Base-by-base conservation (phyloP, 257 asterid genomes). In the Lantana camara region DNA sequence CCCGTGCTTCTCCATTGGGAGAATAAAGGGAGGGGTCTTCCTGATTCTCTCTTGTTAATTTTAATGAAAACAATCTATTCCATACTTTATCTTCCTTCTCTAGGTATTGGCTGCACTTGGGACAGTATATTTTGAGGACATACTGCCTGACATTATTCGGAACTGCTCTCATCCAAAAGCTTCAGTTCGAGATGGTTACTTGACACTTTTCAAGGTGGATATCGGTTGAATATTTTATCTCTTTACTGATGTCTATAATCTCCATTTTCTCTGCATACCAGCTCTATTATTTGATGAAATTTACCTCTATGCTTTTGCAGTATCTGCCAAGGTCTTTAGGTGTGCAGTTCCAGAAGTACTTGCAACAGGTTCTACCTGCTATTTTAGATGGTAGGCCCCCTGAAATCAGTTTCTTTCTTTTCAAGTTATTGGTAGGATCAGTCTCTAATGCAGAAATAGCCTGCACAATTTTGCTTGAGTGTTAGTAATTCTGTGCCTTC, bases 101-200 rank as follows among this genome's bases (percentile, higher is more conserved):
- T 72, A 94, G 99, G 99, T 94, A 38, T 70, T 90, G 83, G 90
- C 99, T 69, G 99, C 99, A 55, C 87, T 94, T 58, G 99, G 97
- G 73, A 79, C 95, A 21, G 75, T 70, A 19, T 94, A 88, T 76
- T 90, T 94, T 64, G 99, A 94, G 71, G 75, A 70, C 73, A 52
- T 90, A 71, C 97, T 94, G 69, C 97, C 99, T 57, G 99, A 94
- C 64, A 76, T 94, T 50, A 81, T 94, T 61, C 76, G 85, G 51
- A 90, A 85, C 71, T 94, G 99, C 75, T 88, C 99, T 70, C 92
- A 90, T 73, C 86, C 88, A 38, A 90, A 86, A 75, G 95, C 99
- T 69, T 82, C 96, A 47, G 97, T 90, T 62, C 94, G 99, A 63
- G 99, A 94, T 73, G 99, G 99, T 68, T 76, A 90, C 66, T 73